Conservation (phyloP, 139 green algal genomes). For the Chlorella vulgaris region DNA sequence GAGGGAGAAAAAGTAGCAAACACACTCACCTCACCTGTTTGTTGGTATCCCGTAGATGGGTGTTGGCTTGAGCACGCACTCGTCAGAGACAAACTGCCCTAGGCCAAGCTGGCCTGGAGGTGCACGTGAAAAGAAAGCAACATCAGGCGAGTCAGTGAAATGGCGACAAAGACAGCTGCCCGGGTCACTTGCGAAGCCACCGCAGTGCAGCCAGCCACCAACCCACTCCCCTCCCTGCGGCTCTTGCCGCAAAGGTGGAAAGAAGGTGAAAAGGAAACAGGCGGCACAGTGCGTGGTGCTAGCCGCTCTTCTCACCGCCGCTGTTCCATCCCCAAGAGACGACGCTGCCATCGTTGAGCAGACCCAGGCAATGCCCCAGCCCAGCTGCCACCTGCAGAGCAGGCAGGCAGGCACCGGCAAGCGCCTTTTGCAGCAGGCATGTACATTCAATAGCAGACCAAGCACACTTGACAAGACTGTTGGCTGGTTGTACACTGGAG, state of each 20-base stretch:
- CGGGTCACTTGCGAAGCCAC: neutral
- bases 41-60: neutral
- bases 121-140: neutral
- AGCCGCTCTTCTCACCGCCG: neutral
- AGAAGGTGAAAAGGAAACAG: neutral
- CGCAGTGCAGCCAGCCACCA: no score
- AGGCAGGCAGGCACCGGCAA: neutral
- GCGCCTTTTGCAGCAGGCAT: neutral
- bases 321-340: slow-evolving; percentile 51
- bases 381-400: slow-evolving; percentile 27
- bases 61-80: neutral
- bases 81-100: neutral
- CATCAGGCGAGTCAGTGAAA: no score
- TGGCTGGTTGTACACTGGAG: neutral
- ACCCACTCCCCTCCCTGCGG: neutral
- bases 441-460: no score
- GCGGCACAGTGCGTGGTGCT: neutral
- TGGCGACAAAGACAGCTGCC: neutral
- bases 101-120: slow-evolving; percentile 30
- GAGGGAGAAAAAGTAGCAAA: neutral
- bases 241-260: neutral
- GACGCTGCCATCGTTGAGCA: slow-evolving; percentile 41
- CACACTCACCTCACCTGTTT: neutral
- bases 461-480: neutral
- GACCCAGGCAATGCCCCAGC: slow-evolving; percentile 44